Percentiles rank a stretch among this genome's conserved stretches.
Evolutionary conservation across 768 basidiomycete genomes (phyloP).

Genomic region (Pleurotus citrinopileatus): DNA sequence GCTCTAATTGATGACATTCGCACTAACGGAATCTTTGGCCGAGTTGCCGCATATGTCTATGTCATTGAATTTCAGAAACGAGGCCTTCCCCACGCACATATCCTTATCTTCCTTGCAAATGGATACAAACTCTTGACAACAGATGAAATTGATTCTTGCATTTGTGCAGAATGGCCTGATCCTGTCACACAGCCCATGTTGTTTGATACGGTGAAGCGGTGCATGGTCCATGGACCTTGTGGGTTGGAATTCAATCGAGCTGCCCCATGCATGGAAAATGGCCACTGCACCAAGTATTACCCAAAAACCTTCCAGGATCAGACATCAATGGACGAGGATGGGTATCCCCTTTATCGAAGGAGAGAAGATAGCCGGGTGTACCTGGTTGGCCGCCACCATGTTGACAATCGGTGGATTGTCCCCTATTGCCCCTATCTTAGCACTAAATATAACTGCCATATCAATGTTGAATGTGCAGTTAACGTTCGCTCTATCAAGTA

Average conservation of each 20-base stretch:
- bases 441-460: conserved; percentile 39
- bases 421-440: conserved; percentile 35
- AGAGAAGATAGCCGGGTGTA: conserved; percentile 30
- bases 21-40: conserved; percentile 39
- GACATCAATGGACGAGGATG: conserved; percentile 35
- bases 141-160: conserved; percentile 34
- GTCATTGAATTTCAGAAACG: conserved; percentile 40
- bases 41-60: conserved; percentile 34
- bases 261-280: conserved; percentile 39
- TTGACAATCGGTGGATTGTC: conserved; percentile 41
- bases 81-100: conserved; percentile 39
- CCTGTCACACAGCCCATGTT: conserved; percentile 33
- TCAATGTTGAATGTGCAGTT: conserved; percentile 44
- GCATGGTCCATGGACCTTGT: conserved; percentile 52
- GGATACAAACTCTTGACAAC: conserved; percentile 26
- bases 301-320: conserved; percentile 33
- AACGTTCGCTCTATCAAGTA: conserved; percentile 42
- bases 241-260: conserved; percentile 26
- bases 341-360: conserved; percentile 35
- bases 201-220: conserved; percentile 33
- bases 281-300: conserved; percentile 39
- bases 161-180: conserved; percentile 43
- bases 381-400: conserved; percentile 15
- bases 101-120: conserved; percentile 37
- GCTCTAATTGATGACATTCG: conserved; percentile 33